Conservation (phyloP, 257 asterid species). For the Solanum sparsipilum region DNA sequence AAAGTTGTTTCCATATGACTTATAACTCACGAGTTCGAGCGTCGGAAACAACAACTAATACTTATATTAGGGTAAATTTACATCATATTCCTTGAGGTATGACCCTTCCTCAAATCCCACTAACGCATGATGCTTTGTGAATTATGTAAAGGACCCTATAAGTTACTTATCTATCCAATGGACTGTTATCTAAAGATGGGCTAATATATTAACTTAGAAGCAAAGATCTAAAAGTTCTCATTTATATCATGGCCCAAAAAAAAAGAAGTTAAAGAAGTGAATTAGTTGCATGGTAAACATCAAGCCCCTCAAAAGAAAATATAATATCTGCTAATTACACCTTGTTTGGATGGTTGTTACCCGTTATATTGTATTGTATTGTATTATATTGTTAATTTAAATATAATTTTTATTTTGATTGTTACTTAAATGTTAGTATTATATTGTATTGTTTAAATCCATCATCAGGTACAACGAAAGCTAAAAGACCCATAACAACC, state of each 20-base stretch:
- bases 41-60: fast-evolving
- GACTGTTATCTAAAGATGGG: neutral
- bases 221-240: neutral
- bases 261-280: neutral
- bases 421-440: no score
- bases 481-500: neutral
- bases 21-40: neutral
- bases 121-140: neutral
- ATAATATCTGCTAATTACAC: neutral
- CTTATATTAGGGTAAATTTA: neutral
- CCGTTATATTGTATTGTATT: neutral
- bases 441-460: neutral
- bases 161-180: neutral
- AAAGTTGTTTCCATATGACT: neutral
- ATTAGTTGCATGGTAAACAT: conserved; percentile 1
- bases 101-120: neutral
- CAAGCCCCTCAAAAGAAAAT: neutral
- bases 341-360: neutral
- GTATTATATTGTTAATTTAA: neutral
- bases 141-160: neutral
- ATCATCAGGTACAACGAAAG: neutral
- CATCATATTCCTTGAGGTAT: neutral
- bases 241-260: conserved; percentile 8
- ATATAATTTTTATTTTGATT: no score
- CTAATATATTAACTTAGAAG: conserved; percentile 19